These are phyloP conservation scores for Claviceps fusiformis DNA, from an alignment of 2,329 filamentous ascomycete species.

Conservation along the genomic window DNA sequence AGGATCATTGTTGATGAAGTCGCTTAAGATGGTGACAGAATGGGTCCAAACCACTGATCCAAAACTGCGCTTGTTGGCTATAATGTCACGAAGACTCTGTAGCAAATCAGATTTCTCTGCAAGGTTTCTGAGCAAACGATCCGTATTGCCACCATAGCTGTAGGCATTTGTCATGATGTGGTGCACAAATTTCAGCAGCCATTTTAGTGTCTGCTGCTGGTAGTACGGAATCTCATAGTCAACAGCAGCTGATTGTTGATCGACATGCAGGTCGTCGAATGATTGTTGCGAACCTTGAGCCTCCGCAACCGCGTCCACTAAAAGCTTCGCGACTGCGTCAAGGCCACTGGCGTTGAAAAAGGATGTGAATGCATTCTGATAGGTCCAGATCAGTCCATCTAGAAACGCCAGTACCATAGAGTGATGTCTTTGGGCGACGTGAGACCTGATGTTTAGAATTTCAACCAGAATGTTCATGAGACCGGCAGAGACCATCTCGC, in stretches of 20 bases:
- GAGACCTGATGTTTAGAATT: constrained; percentile 69
- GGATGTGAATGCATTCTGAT: constrained; percentile 70
- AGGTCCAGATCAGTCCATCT: constrained; percentile 74
- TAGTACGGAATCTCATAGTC: constrained; percentile 92
- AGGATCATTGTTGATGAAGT: constrained; percentile 97
- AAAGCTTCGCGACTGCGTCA: constrained; percentile 78
- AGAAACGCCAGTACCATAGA: constrained; percentile 76
- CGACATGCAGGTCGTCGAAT: constrained; percentile 56
- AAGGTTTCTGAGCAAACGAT: constrained; percentile 79
- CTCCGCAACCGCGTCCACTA: constrained; percentile 62
- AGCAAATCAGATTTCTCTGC: constrained; percentile 86
- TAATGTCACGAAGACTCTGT: constrained; percentile 63
- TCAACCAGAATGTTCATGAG: constrained; percentile 84
- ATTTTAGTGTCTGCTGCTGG: constrained; percentile 85
- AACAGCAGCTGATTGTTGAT: constrained; percentile 63
- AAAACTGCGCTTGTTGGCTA: constrained; percentile 65
- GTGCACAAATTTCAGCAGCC: constrained; percentile 90
- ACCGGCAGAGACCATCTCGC: constrained; percentile 77
- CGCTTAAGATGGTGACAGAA: constrained; percentile 79
- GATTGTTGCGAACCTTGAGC: constrained; percentile 52
- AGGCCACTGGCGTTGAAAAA: constrained; percentile 74
- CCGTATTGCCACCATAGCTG: constrained; percentile 62
- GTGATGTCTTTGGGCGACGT: constrained; percentile 70
- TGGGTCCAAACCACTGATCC: constrained; percentile 95
- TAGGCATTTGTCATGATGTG: constrained; percentile 78